Percentiles rank a stretch among this genome's conserved stretches.
phyloP scores from a whole-genome alignment of 768 basidiomycete species.

The Auriscalpium vulgare region DNA sequence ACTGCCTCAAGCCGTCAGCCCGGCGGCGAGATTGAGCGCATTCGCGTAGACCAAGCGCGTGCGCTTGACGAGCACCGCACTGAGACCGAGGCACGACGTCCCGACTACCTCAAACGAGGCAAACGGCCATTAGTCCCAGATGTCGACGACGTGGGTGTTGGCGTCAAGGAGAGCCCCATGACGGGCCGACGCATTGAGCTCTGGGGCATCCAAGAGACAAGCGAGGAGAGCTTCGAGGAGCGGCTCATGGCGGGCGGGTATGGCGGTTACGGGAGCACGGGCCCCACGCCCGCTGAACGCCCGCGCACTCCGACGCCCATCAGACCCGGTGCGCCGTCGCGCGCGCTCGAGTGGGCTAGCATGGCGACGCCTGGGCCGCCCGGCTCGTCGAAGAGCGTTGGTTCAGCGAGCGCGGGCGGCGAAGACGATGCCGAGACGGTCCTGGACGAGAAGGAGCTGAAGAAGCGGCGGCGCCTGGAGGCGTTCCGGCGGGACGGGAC shows the following conservation, averaged over 20 bases:
- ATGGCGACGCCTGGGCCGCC: conserved; percentile 36
- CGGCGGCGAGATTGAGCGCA: conserved; percentile 53
- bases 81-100: conserved; percentile 55
- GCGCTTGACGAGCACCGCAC: conserved; percentile 40
- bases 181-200: conserved; percentile 68
- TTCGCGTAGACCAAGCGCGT: conserved; percentile 45
- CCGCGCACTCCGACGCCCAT: conserved; percentile 16
- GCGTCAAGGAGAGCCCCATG: conserved; percentile 60
- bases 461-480: conserved; percentile 58
- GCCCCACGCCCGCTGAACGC: conserved; percentile 16
- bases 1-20: conserved; percentile 17
- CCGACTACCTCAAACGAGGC: conserved; percentile 60
- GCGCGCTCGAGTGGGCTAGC: conserved; percentile 49
- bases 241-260: conserved; percentile 79
- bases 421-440: conserved; percentile 21
- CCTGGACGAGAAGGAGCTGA: conserved; percentile 47
- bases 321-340: conserved; percentile 22
- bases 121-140: conserved; percentile 31
- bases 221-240: conserved; percentile 78
- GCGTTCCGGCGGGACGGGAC: conserved; percentile 47
- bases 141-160: conserved; percentile 28
- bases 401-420: neutral
- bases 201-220: conserved; percentile 31
- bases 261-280: conserved; percentile 47
- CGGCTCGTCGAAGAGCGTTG: conserved; percentile 17